Conservation (phyloP, 2,329 filamentous ascomycete genomes). For the Diaporthe velutina region DNA sequence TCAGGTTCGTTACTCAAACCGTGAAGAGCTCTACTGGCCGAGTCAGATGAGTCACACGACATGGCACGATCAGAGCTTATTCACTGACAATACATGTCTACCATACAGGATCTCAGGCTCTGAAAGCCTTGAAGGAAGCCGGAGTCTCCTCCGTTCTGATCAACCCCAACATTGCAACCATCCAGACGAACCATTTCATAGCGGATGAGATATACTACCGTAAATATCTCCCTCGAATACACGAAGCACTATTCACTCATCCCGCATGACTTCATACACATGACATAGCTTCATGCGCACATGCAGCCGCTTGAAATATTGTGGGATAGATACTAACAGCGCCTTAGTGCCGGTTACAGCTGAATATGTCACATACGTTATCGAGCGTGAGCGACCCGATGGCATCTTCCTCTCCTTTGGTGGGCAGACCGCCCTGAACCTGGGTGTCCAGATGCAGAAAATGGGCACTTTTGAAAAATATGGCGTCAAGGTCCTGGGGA, state of each 20-base stretch:
- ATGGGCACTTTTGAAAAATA: slow-evolving; percentile 96
- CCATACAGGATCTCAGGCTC: slow-evolving; percentile 85
- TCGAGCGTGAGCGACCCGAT: slow-evolving; percentile 95
- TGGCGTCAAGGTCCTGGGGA: slow-evolving; percentile 94
- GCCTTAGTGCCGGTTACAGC: slow-evolving; percentile 83
- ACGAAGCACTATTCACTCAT: neutral
- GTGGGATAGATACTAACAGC: slow-evolving; percentile 20
- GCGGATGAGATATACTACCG: slow-evolving; percentile 97
- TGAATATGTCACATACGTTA: slow-evolving; percentile 97
- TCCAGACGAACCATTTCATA: slow-evolving; percentile 96
- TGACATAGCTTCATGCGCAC: neutral
- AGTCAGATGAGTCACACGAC: slow-evolving; percentile 45
- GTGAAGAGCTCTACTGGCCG: slow-evolving; percentile 31
- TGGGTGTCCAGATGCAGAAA: slow-evolving; percentile 97
- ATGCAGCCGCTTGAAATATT: neutral
- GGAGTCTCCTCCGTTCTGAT: slow-evolving; percentile 92
- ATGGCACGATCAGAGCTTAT: slow-evolving; percentile 18
- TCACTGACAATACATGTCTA: slow-evolving; percentile 36
- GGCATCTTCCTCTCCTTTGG: slow-evolving; percentile 98
- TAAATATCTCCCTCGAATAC: slow-evolving; percentile 19
- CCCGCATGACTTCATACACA: neutral
- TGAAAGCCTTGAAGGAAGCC: slow-evolving; percentile 97
- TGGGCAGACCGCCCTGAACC: slow-evolving; percentile 95
- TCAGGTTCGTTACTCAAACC: slow-evolving; percentile 76
- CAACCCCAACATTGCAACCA: slow-evolving; percentile 98